phyloP scores from a whole-genome alignment of 2,329 filamentous ascomycete species.

The Dothistroma pini region DNA sequence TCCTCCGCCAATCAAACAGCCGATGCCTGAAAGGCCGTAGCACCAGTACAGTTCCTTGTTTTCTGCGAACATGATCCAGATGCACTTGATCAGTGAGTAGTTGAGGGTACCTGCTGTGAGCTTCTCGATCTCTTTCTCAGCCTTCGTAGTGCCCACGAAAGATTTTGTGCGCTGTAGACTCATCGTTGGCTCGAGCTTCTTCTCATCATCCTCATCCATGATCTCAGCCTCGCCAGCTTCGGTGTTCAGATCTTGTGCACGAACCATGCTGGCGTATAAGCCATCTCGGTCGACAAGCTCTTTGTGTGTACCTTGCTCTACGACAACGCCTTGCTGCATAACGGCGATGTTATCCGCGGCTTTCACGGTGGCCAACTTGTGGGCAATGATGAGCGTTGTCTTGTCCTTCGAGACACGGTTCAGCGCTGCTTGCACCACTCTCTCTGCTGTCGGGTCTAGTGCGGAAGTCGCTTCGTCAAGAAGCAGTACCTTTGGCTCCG shows the following conservation, averaged over 20 bases:
- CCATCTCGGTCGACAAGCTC: slow-evolving; percentile 39
- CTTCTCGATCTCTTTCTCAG: slow-evolving; percentile 33
- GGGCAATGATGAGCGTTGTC: slow-evolving; percentile 42
- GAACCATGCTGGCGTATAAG: slow-evolving; percentile 43
- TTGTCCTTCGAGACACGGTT: slow-evolving; percentile 31
- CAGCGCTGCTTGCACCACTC: slow-evolving; percentile 34
- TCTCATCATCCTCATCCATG: slow-evolving; percentile 26
- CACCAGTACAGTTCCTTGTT: slow-evolving; percentile 38
- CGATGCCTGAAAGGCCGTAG: slow-evolving; percentile 37
- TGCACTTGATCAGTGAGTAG: slow-evolving; percentile 36
- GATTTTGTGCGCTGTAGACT: slow-evolving; percentile 26
- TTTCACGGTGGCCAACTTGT: slow-evolving; percentile 44
- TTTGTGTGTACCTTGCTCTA: slow-evolving; percentile 45
- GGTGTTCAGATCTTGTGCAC: slow-evolving; percentile 46
- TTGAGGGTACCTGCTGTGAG: slow-evolving; percentile 28
- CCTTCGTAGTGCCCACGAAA: slow-evolving; percentile 29
- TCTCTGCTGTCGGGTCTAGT: slow-evolving; percentile 36
- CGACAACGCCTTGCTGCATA: slow-evolving; percentile 41
- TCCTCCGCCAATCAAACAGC: slow-evolving; percentile 37
- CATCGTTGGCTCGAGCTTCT: slow-evolving; percentile 30
- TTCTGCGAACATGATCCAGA: slow-evolving; percentile 37
- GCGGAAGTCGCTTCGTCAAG: slow-evolving; percentile 39
- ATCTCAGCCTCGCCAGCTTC: slow-evolving; percentile 24
- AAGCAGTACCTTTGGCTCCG: slow-evolving; percentile 35
- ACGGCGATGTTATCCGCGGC: slow-evolving; percentile 47